phyloP scores from a whole-genome alignment of 2,329 filamentous ascomycete genomes.

The Aspergillus brasiliensis region DNA sequence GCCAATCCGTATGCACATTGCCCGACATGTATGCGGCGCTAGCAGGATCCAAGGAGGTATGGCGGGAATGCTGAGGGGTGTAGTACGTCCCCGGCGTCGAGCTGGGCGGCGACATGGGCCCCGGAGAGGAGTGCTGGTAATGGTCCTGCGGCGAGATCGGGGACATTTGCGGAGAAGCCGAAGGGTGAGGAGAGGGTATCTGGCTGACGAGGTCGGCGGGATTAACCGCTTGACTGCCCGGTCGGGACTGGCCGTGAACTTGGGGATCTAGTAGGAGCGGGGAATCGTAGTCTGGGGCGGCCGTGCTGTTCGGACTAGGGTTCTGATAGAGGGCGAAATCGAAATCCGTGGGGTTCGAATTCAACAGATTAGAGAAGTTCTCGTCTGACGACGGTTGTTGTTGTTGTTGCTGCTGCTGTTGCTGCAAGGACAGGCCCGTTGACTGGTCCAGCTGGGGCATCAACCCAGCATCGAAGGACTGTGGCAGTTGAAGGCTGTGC shows the following conservation, averaged over 20 bases:
- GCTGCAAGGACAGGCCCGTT: slow-evolving; percentile 28
- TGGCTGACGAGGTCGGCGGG: slow-evolving; percentile 51
- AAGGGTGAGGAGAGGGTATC: slow-evolving; percentile 52
- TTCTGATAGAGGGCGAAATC: slow-evolving; percentile 44
- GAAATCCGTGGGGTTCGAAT: slow-evolving; percentile 40
- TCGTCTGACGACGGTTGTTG: slow-evolving; percentile 28
- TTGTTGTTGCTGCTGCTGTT: slow-evolving; percentile 15
- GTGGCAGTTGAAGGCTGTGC: slow-evolving; percentile 37
- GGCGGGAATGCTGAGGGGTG: slow-evolving; percentile 59
- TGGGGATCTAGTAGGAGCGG: slow-evolving; percentile 46
- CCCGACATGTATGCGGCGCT: slow-evolving; percentile 60
- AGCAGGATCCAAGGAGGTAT: slow-evolving; percentile 62
- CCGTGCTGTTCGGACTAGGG: slow-evolving; percentile 32
- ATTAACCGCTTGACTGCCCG: slow-evolving; percentile 47
- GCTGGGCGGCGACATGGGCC: slow-evolving; percentile 57
- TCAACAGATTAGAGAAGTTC: slow-evolving; percentile 43
- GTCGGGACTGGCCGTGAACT: slow-evolving; percentile 36
- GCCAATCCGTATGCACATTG: slow-evolving; percentile 59
- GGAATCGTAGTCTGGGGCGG: slow-evolving; percentile 40
- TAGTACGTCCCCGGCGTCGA: slow-evolving; percentile 55
- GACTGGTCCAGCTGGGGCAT: slow-evolving; percentile 40
- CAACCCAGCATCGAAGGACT: slow-evolving; percentile 42
- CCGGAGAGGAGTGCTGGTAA: slow-evolving; percentile 56
- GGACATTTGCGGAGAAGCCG: slow-evolving; percentile 60
- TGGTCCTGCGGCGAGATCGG: slow-evolving; percentile 48